Evolutionary conservation across 176 grass and related monocot species (phyloP), one percentile per base, ranked within the genome.

Genomic region (Olyra latifolia): DNA sequence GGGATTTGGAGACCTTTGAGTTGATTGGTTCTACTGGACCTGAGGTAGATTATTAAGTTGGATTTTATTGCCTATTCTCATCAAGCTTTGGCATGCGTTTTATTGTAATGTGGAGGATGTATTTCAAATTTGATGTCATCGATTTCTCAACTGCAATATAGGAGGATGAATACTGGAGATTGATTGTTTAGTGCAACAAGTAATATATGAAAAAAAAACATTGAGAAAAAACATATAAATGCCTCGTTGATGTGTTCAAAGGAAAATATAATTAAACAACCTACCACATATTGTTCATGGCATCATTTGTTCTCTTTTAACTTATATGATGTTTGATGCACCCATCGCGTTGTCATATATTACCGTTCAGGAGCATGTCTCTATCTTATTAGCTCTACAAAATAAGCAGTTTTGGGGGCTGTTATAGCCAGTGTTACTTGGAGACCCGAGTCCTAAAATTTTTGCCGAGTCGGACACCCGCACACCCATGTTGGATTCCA

Each of bases 1-100:
- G 95, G 95, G 95, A 98, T 91, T 77, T 98, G 80, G 95, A 95
- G 85, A 93, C 95, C 12, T 98, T 98, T 85, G 95, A 98, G 74
- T 81, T 95, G 69, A 98, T 98, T 85, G 92, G 95, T 66, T 95
- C 95, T 79, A 82, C 89, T 76, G 95, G 89, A 80, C 86, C 92
- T 75, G 95, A 98, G 95, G 95, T 98, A 92, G 70, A 45, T 40
- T 53, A 62, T 20, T 80, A 2, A 48, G 24, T 86, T 82, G 12
- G 29, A 27, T 50, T 82, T 29, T 38, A 3, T 12, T 71, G 75
- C 27, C 27, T 62, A 39, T 78, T 58, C 30, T 58, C 47, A 69
- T 56, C n/a, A 85, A 35, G 10, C 16, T 70, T 81, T 44, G n/a
- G 5, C 71, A 63, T 45, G 19, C 4, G 32, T 58, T 60, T 79